Base-by-base conservation (phyloP, 2,329 filamentous ascomycete genomes). In the Aureobasidium uvarum region DNA sequence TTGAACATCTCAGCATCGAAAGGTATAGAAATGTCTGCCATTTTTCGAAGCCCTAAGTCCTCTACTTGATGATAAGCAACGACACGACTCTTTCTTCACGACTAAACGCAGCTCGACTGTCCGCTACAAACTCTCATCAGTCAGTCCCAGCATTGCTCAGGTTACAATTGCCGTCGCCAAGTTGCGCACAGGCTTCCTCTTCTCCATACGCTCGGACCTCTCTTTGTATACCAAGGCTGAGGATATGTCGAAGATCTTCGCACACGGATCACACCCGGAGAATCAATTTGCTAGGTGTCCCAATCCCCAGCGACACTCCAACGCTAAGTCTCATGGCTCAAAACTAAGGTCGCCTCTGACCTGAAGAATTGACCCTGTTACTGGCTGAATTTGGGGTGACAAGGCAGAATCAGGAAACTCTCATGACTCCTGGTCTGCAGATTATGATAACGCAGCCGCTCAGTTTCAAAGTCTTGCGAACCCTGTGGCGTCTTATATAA, bases 151-250 rank as follows among this genome's bases (percentile, higher is more conserved):
- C 43, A 25, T 6, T 23, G 36, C 5, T 10, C 41, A 31, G 41
- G 25, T 16, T 18, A 43, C 14, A n/a, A 50, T 41, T 48, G 56
- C 31, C 56, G 43, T 48, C 43, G 43, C 16, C 36, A 60, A 31
- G 56, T 60, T 20, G 59, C 6, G 59, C 59, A 62, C 59, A 62
- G 46, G 59, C 59, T 51, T 62, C 46, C 46, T 62, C 36, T 51
- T 31, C 45, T 50, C 59, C 59, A 62, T 41, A 31, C 20, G 46
- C 59, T 62, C n/a, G 45, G 46, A 39, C 45, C 52, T 41, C 20
- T 28, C 8, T 51, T 43, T 31, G 20, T 31, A 48, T 31, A 48
- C 36, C 56, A 46, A 50, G n/a, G 45, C 14, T 43, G 39, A 25
- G 14, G 38, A 38, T 58, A 14, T 58, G 54, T 58, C 25, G 25